A percentile compares a stretch with the other conserved stretches of the same genome.
Conservation (phyloP, 306 rosid species). For the Acacia melanoxylon region DNA sequence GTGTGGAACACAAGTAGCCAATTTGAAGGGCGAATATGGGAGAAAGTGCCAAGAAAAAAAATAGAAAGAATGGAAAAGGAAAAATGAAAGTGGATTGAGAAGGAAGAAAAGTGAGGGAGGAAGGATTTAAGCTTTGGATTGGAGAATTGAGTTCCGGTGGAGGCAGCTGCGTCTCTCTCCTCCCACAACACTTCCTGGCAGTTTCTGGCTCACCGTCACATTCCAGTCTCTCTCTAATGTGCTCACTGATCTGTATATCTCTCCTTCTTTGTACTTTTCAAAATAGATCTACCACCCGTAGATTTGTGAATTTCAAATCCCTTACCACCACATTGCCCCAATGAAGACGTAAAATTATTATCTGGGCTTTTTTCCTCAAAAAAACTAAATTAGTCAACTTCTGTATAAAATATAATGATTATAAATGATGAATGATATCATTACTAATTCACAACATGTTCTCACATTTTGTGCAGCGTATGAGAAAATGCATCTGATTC, state of each 20-base stretch:
- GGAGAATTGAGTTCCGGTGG: background rate
- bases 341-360: background rate
- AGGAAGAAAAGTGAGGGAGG: constrained; percentile 36
- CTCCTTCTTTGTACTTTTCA: background rate
- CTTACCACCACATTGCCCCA: background rate
- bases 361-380: too few relatives aligned
- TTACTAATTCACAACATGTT: background rate
- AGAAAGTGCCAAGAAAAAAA: background rate
- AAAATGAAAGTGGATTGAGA: background rate
- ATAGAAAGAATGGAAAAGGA: background rate
- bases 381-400: too few relatives aligned
- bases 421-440: background rate
- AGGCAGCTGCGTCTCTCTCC: constrained; percentile 15
- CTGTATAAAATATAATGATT: too few relatives aligned
- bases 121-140: constrained; percentile 1
- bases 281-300: background rate
- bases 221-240: background rate
- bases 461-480: background rate
- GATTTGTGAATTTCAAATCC: background rate
- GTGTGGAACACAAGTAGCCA: background rate
- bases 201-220: constrained; percentile 26
- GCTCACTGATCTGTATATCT: background rate
- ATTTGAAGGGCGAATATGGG: background rate
- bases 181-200: constrained; percentile 30
- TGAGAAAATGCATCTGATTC: background rate